Percentiles rank a stretch among this genome's conserved stretches.
phyloP scores from a whole-genome alignment of 768 basidiomycete species.

The Phylloporus arenicola region DNA sequence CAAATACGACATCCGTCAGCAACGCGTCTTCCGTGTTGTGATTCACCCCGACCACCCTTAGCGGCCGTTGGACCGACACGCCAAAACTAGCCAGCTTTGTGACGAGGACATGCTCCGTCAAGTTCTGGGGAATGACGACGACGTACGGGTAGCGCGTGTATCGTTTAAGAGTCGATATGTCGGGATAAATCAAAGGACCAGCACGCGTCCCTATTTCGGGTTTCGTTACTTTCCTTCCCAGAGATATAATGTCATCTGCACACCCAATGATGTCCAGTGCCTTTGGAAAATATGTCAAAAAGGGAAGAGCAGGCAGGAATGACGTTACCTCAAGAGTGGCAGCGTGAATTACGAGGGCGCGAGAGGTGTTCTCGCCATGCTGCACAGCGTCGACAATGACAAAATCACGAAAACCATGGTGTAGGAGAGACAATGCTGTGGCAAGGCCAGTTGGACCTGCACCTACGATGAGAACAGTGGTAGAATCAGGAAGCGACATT shows the following conservation, averaged over 20 bases:
- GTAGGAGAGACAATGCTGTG: constrained; percentile 41
- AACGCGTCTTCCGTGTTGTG: constrained; percentile 23
- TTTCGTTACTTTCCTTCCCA: constrained; percentile 30
- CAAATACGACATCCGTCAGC: constrained; percentile 40
- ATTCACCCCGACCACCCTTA: constrained; percentile 36
- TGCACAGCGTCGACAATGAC: constrained; percentile 39
- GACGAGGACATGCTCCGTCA: constrained; percentile 40
- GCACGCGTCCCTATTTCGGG: constrained; percentile 31
- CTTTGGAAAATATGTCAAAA: constrained; percentile 26
- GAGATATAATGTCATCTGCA: constrained; percentile 32
- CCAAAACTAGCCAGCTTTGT: constrained; percentile 30
- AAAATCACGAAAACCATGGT: constrained; percentile 39
- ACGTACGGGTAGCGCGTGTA: constrained; percentile 44
- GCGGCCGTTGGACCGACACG: constrained; percentile 34
- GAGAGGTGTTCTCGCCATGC: constrained; percentile 36
- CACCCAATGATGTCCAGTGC: constrained; percentile 39
- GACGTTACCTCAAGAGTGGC: constrained; percentile 46
- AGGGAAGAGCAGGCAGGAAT: background rate
- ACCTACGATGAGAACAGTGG: constrained; percentile 46
- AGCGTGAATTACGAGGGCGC: constrained; percentile 46
- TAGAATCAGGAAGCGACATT: constrained; percentile 31
- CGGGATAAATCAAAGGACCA: constrained; percentile 19
- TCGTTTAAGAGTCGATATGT: constrained; percentile 33
- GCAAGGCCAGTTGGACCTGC: constrained; percentile 48
- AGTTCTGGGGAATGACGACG: constrained; percentile 41